Conservation (phyloP, 169 alveolate species). For the Babesia bovis region DNA sequence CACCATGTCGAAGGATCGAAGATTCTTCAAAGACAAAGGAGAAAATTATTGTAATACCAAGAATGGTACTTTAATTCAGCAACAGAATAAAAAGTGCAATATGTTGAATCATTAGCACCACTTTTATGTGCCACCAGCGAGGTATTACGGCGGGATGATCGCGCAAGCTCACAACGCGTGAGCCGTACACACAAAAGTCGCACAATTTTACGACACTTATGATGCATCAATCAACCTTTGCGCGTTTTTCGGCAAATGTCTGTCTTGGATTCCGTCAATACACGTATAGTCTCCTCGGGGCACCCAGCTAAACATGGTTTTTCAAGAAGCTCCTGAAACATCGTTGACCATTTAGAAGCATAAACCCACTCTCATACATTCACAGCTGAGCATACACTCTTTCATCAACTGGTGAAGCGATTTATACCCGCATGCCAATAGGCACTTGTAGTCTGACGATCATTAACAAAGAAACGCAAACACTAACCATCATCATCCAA, state of each 20-base stretch:
- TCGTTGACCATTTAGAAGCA: not conserved
- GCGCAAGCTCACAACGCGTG: constrained; percentile 3
- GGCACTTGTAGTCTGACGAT: constrained; percentile 70
- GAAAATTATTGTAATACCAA: not conserved
- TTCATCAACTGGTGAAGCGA: constrained; percentile 71
- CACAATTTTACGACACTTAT: not conserved
- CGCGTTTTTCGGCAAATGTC: constrained; percentile 58
- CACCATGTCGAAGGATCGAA: constrained; percentile 38
- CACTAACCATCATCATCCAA: constrained; percentile 74
- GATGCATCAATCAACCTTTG: not conserved
- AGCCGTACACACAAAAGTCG: constrained; percentile 4
- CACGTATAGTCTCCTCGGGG: constrained; percentile 56
- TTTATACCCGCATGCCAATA: constrained; percentile 71
- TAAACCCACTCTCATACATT: constrained; percentile 75
- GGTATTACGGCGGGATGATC: not conserved
- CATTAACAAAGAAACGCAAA: not conserved
- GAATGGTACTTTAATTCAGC: not conserved
- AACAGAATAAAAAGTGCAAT: not conserved
- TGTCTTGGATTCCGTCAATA: constrained; percentile 57
- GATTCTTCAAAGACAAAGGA: not conserved
- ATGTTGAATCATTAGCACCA: constrained; percentile 1
- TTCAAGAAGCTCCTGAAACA: constrained; percentile 49
- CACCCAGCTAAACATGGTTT: constrained; percentile 52
- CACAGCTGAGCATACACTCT: constrained; percentile 73
- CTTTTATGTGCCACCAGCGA: not conserved